These are phyloP conservation scores for Euphorbia tirucalli DNA, from an alignment of 345 rosid species.

Conservation along the genomic window DNA sequence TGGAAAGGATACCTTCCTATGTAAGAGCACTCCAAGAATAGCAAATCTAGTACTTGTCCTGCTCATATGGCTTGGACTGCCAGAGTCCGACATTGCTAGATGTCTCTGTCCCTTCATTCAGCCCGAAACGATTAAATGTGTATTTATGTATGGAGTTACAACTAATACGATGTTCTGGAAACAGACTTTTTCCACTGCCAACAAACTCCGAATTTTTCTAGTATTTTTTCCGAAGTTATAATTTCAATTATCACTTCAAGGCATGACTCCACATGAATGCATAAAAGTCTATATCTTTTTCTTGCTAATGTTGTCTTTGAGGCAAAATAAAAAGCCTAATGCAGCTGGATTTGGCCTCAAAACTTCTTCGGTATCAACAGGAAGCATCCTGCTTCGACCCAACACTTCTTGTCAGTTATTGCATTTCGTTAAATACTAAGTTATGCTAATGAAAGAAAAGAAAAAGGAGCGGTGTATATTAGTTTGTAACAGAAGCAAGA, in stretches of 20 bases:
- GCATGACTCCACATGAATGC: neutral
- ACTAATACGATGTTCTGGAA: neutral
- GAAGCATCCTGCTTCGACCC: no score
- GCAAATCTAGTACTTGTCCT: slow-evolving; percentile 73
- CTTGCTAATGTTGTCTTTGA: no score
- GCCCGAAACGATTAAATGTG: slow-evolving; percentile 31
- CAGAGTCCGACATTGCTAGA: slow-evolving; percentile 35
- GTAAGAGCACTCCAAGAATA: slow-evolving; percentile 60
- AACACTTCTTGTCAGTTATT: neutral
- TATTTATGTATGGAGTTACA: neutral
- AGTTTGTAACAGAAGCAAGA: no score
- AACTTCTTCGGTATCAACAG: no score
- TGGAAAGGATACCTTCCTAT: slow-evolving; percentile 41
- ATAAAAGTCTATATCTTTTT: no score
- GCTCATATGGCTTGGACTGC: slow-evolving; percentile 45
- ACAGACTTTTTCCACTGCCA: neutral
- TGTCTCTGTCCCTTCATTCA: slow-evolving; percentile 37
- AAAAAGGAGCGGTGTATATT: no score
- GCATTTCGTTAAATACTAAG: neutral
- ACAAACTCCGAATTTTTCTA: neutral
- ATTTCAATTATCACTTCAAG: neutral
- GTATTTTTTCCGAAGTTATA: neutral
- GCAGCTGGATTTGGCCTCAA: no score
- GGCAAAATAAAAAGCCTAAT: no score
- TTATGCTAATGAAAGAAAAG: no score